These are phyloP conservation scores for Fusarium sp. DNA, from an alignment of 2,329 filamentous ascomycete genomes.

Conservation along the genomic window DNA sequence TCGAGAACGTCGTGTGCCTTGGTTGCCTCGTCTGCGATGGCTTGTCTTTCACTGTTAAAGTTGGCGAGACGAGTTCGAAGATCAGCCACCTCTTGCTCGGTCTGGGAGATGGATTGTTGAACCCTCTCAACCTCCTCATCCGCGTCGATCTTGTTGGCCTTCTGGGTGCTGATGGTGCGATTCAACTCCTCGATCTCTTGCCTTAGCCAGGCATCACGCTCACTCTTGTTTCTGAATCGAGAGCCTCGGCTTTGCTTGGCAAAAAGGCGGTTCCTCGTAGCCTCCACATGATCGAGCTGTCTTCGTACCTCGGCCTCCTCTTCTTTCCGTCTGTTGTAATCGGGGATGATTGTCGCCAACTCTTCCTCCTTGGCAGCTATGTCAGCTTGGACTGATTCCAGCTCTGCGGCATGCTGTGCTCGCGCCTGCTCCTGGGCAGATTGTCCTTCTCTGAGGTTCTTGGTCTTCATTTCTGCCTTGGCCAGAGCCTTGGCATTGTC, in stretches of 20 bases:
- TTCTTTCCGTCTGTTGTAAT: slow-evolving; percentile 78
- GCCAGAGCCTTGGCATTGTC: slow-evolving; percentile 84
- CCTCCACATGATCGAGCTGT: slow-evolving; percentile 81
- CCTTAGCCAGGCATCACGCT: slow-evolving; percentile 86
- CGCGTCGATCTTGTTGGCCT: slow-evolving; percentile 85
- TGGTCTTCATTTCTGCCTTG: slow-evolving; percentile 87
- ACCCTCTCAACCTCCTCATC: slow-evolving; percentile 84
- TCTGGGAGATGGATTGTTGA: slow-evolving; percentile 75
- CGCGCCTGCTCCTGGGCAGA: slow-evolving; percentile 80
- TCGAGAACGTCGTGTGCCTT: slow-evolving; percentile 83
- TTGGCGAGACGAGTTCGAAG: slow-evolving; percentile 81
- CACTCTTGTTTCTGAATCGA: slow-evolving; percentile 87
- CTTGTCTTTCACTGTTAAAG: slow-evolving; percentile 79
- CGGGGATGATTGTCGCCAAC: slow-evolving; percentile 79
- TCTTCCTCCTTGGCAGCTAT: slow-evolving; percentile 83
- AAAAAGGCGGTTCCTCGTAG: slow-evolving; percentile 81
- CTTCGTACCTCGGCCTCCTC: slow-evolving; percentile 78
- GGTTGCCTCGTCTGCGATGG: slow-evolving; percentile 79
- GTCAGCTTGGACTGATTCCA: slow-evolving; percentile 77
- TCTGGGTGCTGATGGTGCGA: slow-evolving; percentile 80
- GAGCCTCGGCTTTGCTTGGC: slow-evolving; percentile 92
- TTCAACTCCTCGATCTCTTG: slow-evolving; percentile 86
- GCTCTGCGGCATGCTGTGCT: slow-evolving; percentile 76
- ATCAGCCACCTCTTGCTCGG: slow-evolving; percentile 79
- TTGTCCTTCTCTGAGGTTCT: slow-evolving; percentile 85